Percentiles rank a stretch among this genome's conserved stretches.
Evolutionary conservation across 164 flowering plant genomes (phyloP).

Genomic region (Tinospora cordifolia): DNA sequence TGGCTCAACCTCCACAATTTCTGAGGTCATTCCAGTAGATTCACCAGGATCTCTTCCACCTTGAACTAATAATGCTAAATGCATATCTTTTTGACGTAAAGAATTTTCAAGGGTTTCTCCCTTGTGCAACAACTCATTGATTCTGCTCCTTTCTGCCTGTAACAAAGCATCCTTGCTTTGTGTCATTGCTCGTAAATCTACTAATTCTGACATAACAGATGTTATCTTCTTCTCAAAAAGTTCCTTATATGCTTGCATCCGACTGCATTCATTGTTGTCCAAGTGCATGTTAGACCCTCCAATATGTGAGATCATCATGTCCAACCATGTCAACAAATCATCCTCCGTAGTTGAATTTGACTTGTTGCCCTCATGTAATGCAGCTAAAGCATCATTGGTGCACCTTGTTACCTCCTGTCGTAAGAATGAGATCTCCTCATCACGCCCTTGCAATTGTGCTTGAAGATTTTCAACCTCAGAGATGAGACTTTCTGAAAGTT

Average conservation of each 20-base stretch:
- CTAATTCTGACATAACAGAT: conserved; percentile 52
- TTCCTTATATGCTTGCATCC: conserved; percentile 37
- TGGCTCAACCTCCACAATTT: conserved; percentile 71
- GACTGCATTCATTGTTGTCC: conserved; percentile 24
- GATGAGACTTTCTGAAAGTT: conserved; percentile 66
- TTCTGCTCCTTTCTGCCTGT: conserved; percentile 54
- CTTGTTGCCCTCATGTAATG: conserved; percentile 52
- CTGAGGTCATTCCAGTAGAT: conserved; percentile 33
- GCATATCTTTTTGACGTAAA: conserved; percentile 63
- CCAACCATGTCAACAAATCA: conserved; percentile 61
- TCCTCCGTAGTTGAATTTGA: conserved; percentile 46
- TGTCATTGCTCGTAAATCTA: conserved; percentile 38
- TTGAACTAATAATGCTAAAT: conserved; percentile 41
- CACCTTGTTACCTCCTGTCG: conserved; percentile 93
- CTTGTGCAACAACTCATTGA: conserved; percentile 48
- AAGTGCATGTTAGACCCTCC: conserved; percentile 28
- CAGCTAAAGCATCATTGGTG: conserved; percentile 71
- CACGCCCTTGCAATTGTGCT: conserved; percentile 69
- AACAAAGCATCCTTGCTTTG: conserved; percentile 54
- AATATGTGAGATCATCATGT: conserved; percentile 32
- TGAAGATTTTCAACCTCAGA: conserved; percentile 90
- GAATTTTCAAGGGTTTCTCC: conserved; percentile 50
- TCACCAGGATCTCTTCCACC: conserved; percentile 38
- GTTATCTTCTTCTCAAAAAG: conserved; percentile 44
- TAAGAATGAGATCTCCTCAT: conserved; percentile 83